Conservation (phyloP, 495 filamentous ascomycete species). For the Chaetomium tenue region DNA sequence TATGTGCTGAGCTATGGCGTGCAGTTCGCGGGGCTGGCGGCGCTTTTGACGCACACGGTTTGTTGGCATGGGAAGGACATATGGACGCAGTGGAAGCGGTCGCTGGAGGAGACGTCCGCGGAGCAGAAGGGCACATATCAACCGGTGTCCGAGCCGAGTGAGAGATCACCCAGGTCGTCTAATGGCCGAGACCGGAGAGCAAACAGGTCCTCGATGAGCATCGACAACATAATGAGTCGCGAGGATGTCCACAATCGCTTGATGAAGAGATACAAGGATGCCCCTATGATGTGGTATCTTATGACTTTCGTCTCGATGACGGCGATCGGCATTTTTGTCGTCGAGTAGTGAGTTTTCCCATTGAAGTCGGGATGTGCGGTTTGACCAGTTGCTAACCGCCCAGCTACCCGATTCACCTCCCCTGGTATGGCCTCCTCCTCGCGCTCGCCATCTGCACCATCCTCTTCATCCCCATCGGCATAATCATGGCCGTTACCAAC, state of each 20-base stretch:
- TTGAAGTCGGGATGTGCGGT: no score
- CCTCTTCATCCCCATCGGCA: conserved; percentile 76
- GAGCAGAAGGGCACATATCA: conserved; percentile 48
- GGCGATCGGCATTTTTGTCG: conserved; percentile 75
- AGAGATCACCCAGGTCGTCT: conserved; percentile 16
- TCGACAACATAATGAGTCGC: conserved; percentile 58
- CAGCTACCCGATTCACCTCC: conserved; percentile 70
- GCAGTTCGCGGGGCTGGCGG: conserved; percentile 74
- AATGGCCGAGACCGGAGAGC: conserved; percentile 14
- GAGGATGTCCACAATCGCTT: conserved; percentile 79
- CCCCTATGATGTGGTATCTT: conserved; percentile 76
- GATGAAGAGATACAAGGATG: conserved; percentile 72
- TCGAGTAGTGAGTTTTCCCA: conserved; percentile 60
- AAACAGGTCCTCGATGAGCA: conserved; percentile 40
- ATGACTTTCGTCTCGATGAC: conserved; percentile 65
- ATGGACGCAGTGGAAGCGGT: conserved; percentile 62
- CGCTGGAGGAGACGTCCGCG: conserved; percentile 47
- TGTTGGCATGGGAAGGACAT: conserved; percentile 77
- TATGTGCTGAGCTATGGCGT: conserved; percentile 77
- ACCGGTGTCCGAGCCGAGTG: conserved; percentile 37
- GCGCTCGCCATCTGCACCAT: conserved; percentile 69
- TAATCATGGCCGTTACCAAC: conserved; percentile 84
- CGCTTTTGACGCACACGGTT: conserved; percentile 66
- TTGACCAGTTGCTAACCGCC: conserved; percentile 11
- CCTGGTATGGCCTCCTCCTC: conserved; percentile 75